Evolutionary conservation across 805 yeast species (phyloP), one percentile per base, ranked within the genome.

Genomic region (Pichia insulana): DNA sequence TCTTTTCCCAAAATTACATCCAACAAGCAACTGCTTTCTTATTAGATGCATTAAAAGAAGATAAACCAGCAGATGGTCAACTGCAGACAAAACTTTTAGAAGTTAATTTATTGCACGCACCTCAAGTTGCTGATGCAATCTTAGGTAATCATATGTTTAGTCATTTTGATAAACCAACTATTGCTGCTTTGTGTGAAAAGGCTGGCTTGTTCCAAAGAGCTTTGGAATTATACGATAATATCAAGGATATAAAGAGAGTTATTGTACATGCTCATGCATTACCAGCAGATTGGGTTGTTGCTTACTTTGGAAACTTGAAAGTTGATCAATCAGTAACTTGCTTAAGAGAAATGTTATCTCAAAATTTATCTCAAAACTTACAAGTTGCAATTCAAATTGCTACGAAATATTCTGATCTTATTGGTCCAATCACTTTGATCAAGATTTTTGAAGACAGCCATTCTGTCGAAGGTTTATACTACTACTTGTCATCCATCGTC

Each of bases 51-150:
- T 74, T 92, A 61, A 92, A 92, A 69, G 84, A 81, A 49, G 96
- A 92, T 65, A 73, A 81, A 31, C 97, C 97, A 33, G 83, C 89
- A 49, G 96, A 92, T 59, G 97, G 96, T 15, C 95, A 88, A 57
- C 71, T 92, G 58, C 98, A 92, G 71, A 92, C 98, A 8, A 79
- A 95, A 57, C 77, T 92, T 40, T 75, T 92, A 52, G 98, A 92
- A 66, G 87, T 86, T 52, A 92, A 92, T 64, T 71, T 92, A 61
- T 64, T 86, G 59, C 94, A 89, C 62, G 98, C 98, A 15, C 99
- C 99, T 40, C 98, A 92, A 72, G 99, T 92, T 44, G 99, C 98
- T 34, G 98, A 92, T 65, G 99, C 99, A 17, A 92, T 92, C 52
- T 73, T 92, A 56, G 96, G 97, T 47, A 92, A 90, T 64, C 80